Conservation (phyloP, 2,329 filamentous ascomycete species). For the Fonsecaea multimorphosa region DNA sequence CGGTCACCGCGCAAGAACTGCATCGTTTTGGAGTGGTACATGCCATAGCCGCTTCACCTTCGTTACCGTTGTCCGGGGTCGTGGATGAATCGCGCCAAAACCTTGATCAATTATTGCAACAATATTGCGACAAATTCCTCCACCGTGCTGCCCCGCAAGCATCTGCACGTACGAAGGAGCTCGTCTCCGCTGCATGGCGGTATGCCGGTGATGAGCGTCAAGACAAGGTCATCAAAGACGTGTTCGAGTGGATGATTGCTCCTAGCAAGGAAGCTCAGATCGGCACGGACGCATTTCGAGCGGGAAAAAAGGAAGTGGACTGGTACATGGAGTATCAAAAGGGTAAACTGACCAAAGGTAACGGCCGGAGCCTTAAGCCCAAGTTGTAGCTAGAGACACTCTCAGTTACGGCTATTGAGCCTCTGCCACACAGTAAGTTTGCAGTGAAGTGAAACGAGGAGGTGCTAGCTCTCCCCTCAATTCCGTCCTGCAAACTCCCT, state of each 20-base stretch:
- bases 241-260: conserved; percentile 43
- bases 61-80: background rate
- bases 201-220: conserved; percentile 36
- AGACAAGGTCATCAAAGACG: conserved; percentile 35
- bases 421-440: too few relatives aligned
- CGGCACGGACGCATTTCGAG: conserved; percentile 40
- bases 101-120: conserved; percentile 36
- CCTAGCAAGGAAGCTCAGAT: conserved; percentile 37
- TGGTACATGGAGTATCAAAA: conserved; percentile 36
- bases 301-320: conserved; percentile 35
- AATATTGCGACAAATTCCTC: conserved; percentile 27
- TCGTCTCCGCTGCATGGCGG: conserved; percentile 41
- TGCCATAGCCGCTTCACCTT: background rate
- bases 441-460: too few relatives aligned
- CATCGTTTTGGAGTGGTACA: conserved; percentile 32
- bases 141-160: conserved; percentile 41
- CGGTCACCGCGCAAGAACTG: conserved; percentile 42
- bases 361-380: background rate
- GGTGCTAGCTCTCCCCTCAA: too few relatives aligned
- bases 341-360: background rate
- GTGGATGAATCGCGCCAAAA: background rate
- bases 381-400: conserved; percentile 1
- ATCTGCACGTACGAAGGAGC: conserved; percentile 45
- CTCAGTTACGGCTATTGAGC: background rate
- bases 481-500: too few relatives aligned